These are phyloP conservation scores for Magnolia kwangsiensis DNA, from an alignment of 164 flowering plant genomes.

Conservation along the genomic window DNA sequence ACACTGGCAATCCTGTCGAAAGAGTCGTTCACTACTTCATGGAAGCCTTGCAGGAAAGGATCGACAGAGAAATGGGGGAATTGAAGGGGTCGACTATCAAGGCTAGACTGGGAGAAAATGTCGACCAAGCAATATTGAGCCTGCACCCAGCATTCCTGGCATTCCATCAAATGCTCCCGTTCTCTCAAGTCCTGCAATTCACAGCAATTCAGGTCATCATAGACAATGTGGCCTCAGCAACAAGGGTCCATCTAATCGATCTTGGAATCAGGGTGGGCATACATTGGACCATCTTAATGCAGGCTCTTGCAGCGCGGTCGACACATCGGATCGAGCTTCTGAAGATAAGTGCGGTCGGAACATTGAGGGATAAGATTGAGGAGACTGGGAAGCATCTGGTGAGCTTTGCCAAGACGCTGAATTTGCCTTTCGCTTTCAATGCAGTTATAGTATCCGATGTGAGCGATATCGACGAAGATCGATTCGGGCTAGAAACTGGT, in stretches of 20 bases:
- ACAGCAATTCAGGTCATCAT: conserved; percentile 38
- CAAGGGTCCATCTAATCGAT: conserved; percentile 45
- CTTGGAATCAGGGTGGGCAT: conserved; percentile 38
- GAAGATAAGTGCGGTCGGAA: conserved; percentile 41
- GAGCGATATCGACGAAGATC: conserved; percentile 32
- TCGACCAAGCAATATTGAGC: neutral
- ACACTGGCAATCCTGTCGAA: conserved; percentile 37
- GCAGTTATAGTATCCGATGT: conserved; percentile 30
- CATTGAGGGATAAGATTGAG: conserved; percentile 12
- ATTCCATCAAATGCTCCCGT: neutral
- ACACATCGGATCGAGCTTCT: conserved; percentile 37
- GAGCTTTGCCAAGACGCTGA: conserved; percentile 32
- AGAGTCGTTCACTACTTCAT: conserved; percentile 48
- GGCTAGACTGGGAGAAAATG: neutral
- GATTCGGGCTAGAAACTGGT: conserved; percentile 32
- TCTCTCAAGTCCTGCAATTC: neutral
- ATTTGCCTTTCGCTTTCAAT: conserved; percentile 34
- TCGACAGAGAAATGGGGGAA: conserved; percentile 41
- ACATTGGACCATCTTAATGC: conserved; percentile 46
- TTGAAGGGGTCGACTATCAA: conserved; percentile 8
- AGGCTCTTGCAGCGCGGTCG: conserved; percentile 34
- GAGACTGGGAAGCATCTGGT: conserved; percentile 34
- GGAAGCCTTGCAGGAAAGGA: conserved; percentile 47
- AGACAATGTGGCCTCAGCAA: conserved; percentile 33
- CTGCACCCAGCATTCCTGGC: neutral